Base-by-base conservation (phyloP, 805 yeast genomes). In the Yamadazyma sp. region DNA sequence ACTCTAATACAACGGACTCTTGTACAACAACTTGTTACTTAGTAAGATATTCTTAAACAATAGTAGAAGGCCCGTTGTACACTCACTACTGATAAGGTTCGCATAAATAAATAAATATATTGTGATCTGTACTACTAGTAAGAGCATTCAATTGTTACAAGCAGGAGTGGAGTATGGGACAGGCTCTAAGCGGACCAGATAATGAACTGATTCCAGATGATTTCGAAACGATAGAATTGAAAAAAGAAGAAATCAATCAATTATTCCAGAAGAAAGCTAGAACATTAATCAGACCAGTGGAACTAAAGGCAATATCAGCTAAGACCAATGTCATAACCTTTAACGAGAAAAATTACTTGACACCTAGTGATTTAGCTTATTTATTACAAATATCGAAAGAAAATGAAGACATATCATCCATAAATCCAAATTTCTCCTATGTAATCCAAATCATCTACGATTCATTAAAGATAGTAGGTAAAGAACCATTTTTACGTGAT, bases 401-500 rank as follows among this genome's bases (percentile, higher is more conserved):
- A 13, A 32, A 26, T 10, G 38, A 38, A 20, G 47, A 41, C 13
- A 19, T 30, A 5, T 13, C 16, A 4, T 11, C 29, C 6, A 22
- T 35, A 3, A 30, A 32, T 23, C 21, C 26, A 4, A 31, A 35
- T 18, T 39, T 42, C 21, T 27, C n/a, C 9, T 15, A 23, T 7
- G 40, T 31, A 1, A 28, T 51, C 4, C 41, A 58, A 5, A 23
- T 69, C 2, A 35, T 80, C 0, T 68, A 66, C 47, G 54, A 60
- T 5, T 53, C 73, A 4, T 51, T 76, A 11, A 53, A 56, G 20
- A 63, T 65, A 4, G 35, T 82, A 19, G 68, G 77, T 1, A 58
- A 60, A 18, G 74, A 71, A 45, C 86, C 86, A 0, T 64, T 76
- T 35, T 38, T 76, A 6, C 53, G 58, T 15, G 63, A 62, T 12